phyloP scores from a whole-genome alignment of 2,329 filamentous ascomycete genomes.

The Mycosphaerella sp. region DNA sequence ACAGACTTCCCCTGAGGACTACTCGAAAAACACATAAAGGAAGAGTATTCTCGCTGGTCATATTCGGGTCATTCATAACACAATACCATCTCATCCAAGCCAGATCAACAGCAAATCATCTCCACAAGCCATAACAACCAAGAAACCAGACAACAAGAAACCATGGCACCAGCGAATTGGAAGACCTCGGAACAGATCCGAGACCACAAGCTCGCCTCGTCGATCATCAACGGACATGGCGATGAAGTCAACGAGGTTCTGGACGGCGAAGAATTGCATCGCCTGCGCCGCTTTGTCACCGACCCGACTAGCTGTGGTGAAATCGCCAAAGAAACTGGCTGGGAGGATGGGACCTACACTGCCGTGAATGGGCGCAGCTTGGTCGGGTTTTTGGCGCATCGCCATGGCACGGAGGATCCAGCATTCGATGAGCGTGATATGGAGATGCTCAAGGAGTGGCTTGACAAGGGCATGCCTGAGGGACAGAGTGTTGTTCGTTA shows the following conservation, averaged over 20 bases:
- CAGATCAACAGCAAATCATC: too few species aligned
- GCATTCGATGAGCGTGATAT: slow-evolving; percentile 12
- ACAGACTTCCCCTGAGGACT: too few species aligned
- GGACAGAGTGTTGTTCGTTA: slow-evolving; percentile 6
- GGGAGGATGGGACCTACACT: neutral
- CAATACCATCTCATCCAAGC: too few species aligned
- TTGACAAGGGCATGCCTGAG: slow-evolving; percentile 8
- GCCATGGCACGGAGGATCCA: slow-evolving; percentile 11
- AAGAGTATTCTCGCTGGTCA: too few species aligned
- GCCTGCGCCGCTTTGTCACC: slow-evolving; percentile 6
- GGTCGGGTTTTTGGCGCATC: slow-evolving; percentile 3
- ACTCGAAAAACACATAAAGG: too few species aligned
- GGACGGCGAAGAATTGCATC: neutral
- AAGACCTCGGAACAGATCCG: slow-evolving; percentile 13
- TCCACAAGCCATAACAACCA: too few species aligned
- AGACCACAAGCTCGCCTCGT: slow-evolving; percentile 11
- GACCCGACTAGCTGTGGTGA: slow-evolving; percentile 1
- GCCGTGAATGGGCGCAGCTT: slow-evolving; percentile 3
- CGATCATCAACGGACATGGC: slow-evolving; percentile 12
- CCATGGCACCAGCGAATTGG: slow-evolving; percentile 4
- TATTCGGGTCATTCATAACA: too few species aligned
- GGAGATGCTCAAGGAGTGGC: slow-evolving; percentile 15
- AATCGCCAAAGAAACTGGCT: slow-evolving; percentile 7
- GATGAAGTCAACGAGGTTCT: slow-evolving; percentile 2
- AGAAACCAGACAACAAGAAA: neutral